These are phyloP conservation scores for Clausena lansium DNA, from an alignment of 345 rosid species.

Conservation along the genomic window DNA sequence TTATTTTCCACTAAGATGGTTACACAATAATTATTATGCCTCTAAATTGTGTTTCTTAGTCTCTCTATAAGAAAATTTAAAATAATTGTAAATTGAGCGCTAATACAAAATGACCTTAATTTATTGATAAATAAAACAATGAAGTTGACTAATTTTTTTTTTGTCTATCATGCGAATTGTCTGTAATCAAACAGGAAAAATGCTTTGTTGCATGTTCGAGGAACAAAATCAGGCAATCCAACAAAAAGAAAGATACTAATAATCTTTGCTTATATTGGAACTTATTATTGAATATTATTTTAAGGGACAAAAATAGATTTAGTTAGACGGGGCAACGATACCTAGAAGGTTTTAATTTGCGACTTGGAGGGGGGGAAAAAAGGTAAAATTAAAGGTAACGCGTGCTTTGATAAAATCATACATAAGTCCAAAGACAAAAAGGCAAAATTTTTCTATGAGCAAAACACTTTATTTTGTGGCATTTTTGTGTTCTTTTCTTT, in stretches of 20 bases:
- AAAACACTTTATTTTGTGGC: neutral
- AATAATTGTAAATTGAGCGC: no score
- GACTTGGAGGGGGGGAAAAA: neutral
- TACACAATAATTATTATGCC: neutral
- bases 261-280: neutral
- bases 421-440: slow-evolving; percentile 2
- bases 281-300: neutral
- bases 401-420: slow-evolving; percentile 21
- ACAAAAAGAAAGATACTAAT: neutral
- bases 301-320: slow-evolving; percentile 2
- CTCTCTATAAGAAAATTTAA: neutral
- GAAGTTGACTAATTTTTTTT: no score
- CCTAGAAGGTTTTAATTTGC: slow-evolving; percentile 3
- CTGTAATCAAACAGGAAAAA: neutral
- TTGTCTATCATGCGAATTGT: neutral
- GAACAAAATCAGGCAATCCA: slow-evolving; percentile 21
- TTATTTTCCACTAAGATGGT: neutral
- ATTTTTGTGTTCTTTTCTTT: slow-evolving; percentile 16
- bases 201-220: slow-evolving; percentile 4
- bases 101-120: no score
- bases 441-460: neutral
- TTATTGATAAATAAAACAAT: no score
- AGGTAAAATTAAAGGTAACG: neutral
- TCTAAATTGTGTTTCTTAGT: neutral
- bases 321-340: neutral